phyloP scores from a whole-genome alignment of 345 rosid species.

The Pugionium dolabratum region DNA sequence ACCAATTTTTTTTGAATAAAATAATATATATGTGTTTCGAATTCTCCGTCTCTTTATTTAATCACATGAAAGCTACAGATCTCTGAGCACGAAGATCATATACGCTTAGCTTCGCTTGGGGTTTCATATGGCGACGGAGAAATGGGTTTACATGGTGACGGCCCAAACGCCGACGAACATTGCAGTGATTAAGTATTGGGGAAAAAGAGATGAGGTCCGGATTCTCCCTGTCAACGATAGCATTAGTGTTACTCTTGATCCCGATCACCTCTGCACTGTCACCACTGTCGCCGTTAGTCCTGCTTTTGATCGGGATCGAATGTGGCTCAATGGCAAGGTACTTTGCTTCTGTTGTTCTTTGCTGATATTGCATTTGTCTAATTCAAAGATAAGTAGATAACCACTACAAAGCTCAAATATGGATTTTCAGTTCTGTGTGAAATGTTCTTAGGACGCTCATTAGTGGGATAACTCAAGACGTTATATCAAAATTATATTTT shows the following conservation, averaged over 20 bases:
- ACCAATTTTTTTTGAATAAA: not conserved
- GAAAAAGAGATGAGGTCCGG: constrained; percentile 83
- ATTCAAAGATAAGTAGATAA: not conserved
- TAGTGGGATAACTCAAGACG: not conserved
- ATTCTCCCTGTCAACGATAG: constrained; percentile 95
- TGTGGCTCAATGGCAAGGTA: constrained; percentile 99
- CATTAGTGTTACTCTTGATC: constrained; percentile 94
- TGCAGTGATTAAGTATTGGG: constrained; percentile 98
- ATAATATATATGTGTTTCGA: constrained; percentile 12
- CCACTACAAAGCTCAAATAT: not conserved
- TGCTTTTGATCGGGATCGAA: constrained; percentile 72
- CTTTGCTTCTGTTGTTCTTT: not conserved
- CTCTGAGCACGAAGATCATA: constrained; percentile 16
- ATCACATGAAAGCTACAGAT: constrained; percentile 17
- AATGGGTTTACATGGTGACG: constrained; percentile 79
- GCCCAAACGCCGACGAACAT: constrained; percentile 96
- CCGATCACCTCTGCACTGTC: constrained; percentile 85
- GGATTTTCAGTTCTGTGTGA: not conserved
- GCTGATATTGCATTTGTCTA: constrained; percentile 1
- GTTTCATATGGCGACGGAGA: constrained; percentile 52
- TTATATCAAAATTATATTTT: too few species aligned
- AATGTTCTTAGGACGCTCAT: not conserved
- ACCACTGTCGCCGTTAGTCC: constrained; percentile 97
- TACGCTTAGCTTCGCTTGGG: not conserved
- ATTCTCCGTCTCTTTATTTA: constrained; percentile 26